These are phyloP conservation scores for Lizonia empirigonia DNA, from an alignment of 2,329 filamentous ascomycete genomes.

Conservation along the genomic window DNA sequence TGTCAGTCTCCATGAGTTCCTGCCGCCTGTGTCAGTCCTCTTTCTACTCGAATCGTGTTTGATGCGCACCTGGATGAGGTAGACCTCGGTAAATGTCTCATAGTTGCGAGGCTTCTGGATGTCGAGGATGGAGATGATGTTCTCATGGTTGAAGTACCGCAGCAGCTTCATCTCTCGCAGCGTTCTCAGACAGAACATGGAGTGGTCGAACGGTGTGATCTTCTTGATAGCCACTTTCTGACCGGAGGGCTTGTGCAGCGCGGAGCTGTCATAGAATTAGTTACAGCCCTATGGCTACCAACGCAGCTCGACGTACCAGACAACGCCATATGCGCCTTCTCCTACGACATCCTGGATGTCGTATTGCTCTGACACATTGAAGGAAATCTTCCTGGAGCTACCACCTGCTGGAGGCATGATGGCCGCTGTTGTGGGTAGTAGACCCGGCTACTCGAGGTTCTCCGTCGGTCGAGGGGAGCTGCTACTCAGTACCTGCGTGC, in stretches of 20 bases:
- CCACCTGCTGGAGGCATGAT: conserved; percentile 51
- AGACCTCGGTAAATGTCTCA: conserved; percentile 95
- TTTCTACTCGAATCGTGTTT: not conserved
- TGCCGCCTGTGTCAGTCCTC: conserved; percentile 47
- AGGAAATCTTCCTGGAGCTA: conserved; percentile 88
- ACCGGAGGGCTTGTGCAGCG: conserved; percentile 94
- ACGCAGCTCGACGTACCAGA: conserved; percentile 71
- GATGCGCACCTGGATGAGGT: conserved; percentile 82
- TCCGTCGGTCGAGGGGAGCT: conserved; percentile 20
- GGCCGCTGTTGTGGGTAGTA: conserved; percentile 24
- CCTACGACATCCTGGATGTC: conserved; percentile 99
- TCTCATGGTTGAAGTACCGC: conserved; percentile 99
- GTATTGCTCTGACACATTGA: conserved; percentile 99
- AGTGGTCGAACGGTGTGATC: conserved; percentile 98
- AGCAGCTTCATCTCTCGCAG: conserved; percentile 99
- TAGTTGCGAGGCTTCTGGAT: conserved; percentile 98
- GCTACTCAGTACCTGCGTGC: conserved; percentile 21
- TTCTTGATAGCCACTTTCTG: conserved; percentile 99
- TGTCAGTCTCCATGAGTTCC: conserved; percentile 99
- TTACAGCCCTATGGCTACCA: not conserved
- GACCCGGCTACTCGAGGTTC: conserved; percentile 29
- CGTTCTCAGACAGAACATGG: conserved; percentile 96
- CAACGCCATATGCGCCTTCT: conserved; percentile 96
- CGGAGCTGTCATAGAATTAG: conserved; percentile 68
- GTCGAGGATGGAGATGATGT: conserved; percentile 99